A percentile compares a stretch with the other conserved stretches of the same genome.
Evolutionary conservation across 768 basidiomycete genomes (phyloP).

Genomic region (Hemileccinum impolitum): DNA sequence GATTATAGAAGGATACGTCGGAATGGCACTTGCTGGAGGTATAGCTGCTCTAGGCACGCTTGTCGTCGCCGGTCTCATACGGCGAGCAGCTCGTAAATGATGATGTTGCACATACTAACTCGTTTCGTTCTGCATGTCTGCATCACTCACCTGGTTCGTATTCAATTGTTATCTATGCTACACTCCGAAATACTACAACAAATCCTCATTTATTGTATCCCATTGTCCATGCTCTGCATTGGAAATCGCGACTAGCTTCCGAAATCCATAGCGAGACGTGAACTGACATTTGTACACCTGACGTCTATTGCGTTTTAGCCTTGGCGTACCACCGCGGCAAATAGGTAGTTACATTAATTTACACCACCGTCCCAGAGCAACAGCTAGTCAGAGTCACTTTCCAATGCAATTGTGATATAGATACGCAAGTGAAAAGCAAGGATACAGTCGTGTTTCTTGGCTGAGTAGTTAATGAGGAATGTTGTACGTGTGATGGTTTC

Average conservation of each 20-base stretch:
- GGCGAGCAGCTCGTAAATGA: constrained; percentile 66
- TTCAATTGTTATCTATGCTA: constrained; percentile 14
- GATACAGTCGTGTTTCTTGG: constrained; percentile 24
- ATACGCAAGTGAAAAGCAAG: constrained; percentile 27
- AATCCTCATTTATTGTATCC: constrained; percentile 28
- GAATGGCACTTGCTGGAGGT: constrained; percentile 93
- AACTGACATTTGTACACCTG: background rate
- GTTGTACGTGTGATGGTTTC: constrained; percentile 11
- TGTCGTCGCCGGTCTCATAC: constrained; percentile 71
- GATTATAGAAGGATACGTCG: constrained; percentile 89
- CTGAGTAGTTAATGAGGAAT: constrained; percentile 7
- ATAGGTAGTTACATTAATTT: constrained; percentile 32
- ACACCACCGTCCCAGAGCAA: constrained; percentile 15
- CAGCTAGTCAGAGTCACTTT: constrained; percentile 17
- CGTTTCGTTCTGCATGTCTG: constrained; percentile 13
- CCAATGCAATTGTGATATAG: constrained; percentile 29
- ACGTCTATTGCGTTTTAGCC: constrained; percentile 2
- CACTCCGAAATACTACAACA: constrained; percentile 2
- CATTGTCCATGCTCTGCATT: constrained; percentile 7
- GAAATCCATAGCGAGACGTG: constrained; percentile 1
- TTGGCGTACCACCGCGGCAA: background rate
- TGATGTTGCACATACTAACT: constrained; percentile 13
- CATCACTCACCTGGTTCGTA: constrained; percentile 8
- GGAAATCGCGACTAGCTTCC: constrained; percentile 13
- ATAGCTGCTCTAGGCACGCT: constrained; percentile 81